A percentile compares a stretch with the other conserved stretches of the same genome.
These are phyloP conservation scores for Isatis lusitanica DNA, from an alignment of 441 rosid species.

Conservation along the genomic window DNA sequence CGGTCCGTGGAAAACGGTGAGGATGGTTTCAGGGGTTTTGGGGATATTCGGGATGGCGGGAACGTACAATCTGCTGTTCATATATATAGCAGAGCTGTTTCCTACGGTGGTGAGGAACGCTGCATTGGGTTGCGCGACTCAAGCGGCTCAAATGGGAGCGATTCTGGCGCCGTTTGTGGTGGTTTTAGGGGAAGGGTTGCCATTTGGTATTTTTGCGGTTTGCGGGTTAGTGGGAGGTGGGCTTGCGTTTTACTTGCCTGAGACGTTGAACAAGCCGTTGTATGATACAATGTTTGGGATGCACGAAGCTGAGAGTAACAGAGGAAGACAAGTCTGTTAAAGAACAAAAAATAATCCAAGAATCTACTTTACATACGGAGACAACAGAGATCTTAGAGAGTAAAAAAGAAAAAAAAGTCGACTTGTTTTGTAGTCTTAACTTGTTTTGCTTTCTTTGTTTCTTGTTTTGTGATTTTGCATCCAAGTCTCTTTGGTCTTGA, in stretches of 20 bases:
- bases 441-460: slow-evolving; percentile 15
- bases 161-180: slow-evolving; percentile 85
- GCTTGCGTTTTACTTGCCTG: slow-evolving; percentile 76
- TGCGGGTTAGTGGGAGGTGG: slow-evolving; percentile 75
- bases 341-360: background rate
- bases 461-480: slow-evolving; percentile 12
- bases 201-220: slow-evolving; percentile 65
- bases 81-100: slow-evolving; percentile 80
- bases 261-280: slow-evolving; percentile 75
- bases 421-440: slow-evolving; percentile 18
- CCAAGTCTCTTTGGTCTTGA: background rate
- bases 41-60: slow-evolving; percentile 94
- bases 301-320: slow-evolving; percentile 56
- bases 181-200: slow-evolving; percentile 65
- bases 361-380: background rate
- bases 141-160: slow-evolving; percentile 85
- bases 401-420: background rate
- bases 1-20: slow-evolving; percentile 61
- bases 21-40: slow-evolving; percentile 69
- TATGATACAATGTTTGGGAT: slow-evolving; percentile 85
- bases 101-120: slow-evolving; percentile 93
- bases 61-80: slow-evolving; percentile 77
- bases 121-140: slow-evolving; percentile 81
- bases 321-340: slow-evolving; percentile 31
- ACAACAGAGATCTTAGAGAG: background rate